Percentiles rank a stretch among this genome's conserved stretches.
phyloP scores from a whole-genome alignment of 176 grass and related monocot species.

The Thalia dealbata region DNA sequence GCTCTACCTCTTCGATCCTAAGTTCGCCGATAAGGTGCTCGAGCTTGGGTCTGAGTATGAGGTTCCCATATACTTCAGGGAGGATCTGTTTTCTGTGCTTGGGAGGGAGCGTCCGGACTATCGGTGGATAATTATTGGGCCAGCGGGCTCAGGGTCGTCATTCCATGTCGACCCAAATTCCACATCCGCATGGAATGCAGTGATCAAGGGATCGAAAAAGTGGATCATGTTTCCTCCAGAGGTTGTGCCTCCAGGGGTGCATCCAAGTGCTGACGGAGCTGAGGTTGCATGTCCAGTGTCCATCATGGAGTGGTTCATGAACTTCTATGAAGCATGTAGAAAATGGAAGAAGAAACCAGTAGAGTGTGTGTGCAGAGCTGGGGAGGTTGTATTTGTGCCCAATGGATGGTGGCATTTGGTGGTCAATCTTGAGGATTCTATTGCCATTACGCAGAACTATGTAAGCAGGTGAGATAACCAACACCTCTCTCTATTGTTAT shows the following conservation, averaged over 20 bases:
- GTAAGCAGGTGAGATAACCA: conserved; percentile 56
- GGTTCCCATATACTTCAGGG: conserved; percentile 62
- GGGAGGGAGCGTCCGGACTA: conserved; percentile 72
- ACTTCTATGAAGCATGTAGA: conserved; percentile 70
- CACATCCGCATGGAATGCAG: conserved; percentile 84
- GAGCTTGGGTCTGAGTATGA: conserved; percentile 68
- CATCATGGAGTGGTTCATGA: conserved; percentile 99
- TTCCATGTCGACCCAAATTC: conserved; percentile 97
- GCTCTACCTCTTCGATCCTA: conserved; percentile 74
- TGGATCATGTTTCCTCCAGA: conserved; percentile 91
- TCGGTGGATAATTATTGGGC: conserved; percentile 85
- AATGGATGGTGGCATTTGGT: conserved; percentile 99
- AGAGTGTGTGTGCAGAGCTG: conserved; percentile 56
- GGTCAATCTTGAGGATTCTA: conserved; percentile 88
- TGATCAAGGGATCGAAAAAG: conserved; percentile 79
- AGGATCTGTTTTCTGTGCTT: conserved; percentile 73
- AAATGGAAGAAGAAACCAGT: conserved; percentile 68
- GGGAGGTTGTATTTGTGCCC: conserved; percentile 81
- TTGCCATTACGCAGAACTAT: conserved; percentile 95
- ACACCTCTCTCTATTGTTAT: background rate
- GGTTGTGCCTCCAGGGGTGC: conserved; percentile 62
- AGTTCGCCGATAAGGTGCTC: conserved; percentile 58
- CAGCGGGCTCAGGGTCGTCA: conserved; percentile 63
- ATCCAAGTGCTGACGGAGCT: conserved; percentile 62
- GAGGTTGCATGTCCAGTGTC: conserved; percentile 87